phyloP scores from a whole-genome alignment of 148 eudicot species.

The Polygonum maritimum region DNA sequence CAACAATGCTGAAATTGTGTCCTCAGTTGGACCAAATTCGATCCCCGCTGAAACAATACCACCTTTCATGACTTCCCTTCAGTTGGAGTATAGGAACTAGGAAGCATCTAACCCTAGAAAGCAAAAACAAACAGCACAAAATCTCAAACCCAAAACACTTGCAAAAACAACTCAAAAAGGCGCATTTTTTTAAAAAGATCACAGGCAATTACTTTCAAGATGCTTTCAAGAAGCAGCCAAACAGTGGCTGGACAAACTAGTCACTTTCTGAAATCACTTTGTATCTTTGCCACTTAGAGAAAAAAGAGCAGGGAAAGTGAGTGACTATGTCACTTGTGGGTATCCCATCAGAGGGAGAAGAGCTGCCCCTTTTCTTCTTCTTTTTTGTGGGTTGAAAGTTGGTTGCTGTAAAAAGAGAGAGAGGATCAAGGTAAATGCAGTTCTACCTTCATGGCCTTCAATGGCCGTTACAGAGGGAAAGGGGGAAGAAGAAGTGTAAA shows the following conservation, averaged over 20 bases:
- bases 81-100: background rate
- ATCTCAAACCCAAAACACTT: background rate
- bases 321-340: slow-evolving; percentile 1
- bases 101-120: background rate
- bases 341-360: background rate
- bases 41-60: slow-evolving; percentile 4
- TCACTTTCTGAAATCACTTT: background rate
- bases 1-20: slow-evolving; percentile 48
- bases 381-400: background rate
- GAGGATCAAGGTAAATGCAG: background rate
- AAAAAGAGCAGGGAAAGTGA: background rate
- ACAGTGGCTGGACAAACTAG: background rate
- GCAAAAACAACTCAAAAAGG: background rate
- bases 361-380: background rate
- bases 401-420: background rate
- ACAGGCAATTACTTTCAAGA: background rate
- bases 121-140: background rate
- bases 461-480: background rate
- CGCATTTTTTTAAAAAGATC: background rate
- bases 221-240: background rate
- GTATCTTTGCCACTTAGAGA: background rate
- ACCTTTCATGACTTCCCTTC: background rate
- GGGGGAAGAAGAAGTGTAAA: background rate
- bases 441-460: background rate
- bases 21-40: slow-evolving; percentile 36